phyloP scores from a whole-genome alignment of 495 filamentous ascomycete genomes.

The Hypoxylon trugodes region DNA sequence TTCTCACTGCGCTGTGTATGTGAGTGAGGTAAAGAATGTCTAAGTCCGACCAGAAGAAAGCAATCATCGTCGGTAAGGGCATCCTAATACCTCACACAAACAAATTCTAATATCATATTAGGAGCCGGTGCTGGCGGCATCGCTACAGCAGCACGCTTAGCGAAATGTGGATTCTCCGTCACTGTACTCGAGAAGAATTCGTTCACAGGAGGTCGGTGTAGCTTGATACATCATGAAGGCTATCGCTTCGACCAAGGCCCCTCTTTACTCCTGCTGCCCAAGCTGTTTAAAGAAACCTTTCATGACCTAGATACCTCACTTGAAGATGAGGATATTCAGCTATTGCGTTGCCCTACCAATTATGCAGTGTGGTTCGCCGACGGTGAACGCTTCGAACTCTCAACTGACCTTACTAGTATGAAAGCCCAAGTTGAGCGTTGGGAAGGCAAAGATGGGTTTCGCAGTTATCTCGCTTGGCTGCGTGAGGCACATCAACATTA shows the following conservation, averaged over 20 bases:
- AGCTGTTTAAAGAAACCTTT: constrained; percentile 70
- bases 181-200: constrained; percentile 74
- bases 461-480: constrained; percentile 67
- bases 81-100: not conserved
- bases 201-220: constrained; percentile 72
- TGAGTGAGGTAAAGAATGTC: constrained; percentile 4
- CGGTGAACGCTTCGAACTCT: constrained; percentile 64
- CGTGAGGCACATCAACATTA: constrained; percentile 71
- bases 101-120: constrained; percentile 34
- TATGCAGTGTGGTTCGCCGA: constrained; percentile 75
- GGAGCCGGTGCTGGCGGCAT: constrained; percentile 75
- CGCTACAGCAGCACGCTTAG: constrained; percentile 70
- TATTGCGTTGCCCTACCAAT: constrained; percentile 75
- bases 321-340: constrained; percentile 64
- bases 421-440: constrained; percentile 71
- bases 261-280: constrained; percentile 72
- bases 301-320: constrained; percentile 68
- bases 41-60: constrained; percentile 44
- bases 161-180: constrained; percentile 70
- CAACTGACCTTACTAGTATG: constrained; percentile 68
- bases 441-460: constrained; percentile 71
- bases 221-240: constrained; percentile 61
- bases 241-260: constrained; percentile 78
- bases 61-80: constrained; percentile 59
- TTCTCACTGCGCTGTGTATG: too few relatives aligned